Conservation (phyloP, 2,329 filamentous ascomycete species). For the Cladosporium colombiae region DNA sequence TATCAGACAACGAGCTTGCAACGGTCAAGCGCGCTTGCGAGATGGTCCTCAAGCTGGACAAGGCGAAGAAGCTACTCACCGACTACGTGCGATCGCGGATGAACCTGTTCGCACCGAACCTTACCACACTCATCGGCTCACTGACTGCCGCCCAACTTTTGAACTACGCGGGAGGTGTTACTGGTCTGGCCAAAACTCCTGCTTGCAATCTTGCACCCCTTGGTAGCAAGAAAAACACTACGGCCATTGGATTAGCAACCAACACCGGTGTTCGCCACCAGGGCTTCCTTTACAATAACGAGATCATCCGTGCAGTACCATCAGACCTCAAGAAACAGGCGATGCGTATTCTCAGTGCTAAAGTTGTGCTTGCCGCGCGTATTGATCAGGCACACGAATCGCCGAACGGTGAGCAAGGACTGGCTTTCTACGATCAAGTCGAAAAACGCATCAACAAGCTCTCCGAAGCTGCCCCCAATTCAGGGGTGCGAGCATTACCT, state of each 20-base stretch:
- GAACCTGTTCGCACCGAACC: conserved; percentile 91
- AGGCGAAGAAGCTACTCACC: conserved; percentile 80
- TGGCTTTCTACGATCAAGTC: conserved; percentile 78
- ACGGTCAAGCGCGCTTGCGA: conserved; percentile 77
- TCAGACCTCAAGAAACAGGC: conserved; percentile 88
- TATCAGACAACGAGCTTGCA: conserved; percentile 73
- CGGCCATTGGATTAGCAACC: conserved; percentile 76
- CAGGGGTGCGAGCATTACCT: conserved; percentile 81
- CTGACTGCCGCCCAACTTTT: conserved; percentile 94
- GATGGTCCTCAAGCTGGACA: conserved; percentile 84
- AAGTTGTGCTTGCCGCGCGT: conserved; percentile 88
- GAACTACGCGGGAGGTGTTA: conserved; percentile 86
- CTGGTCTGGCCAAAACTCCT: conserved; percentile 85
- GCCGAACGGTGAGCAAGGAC: conserved; percentile 78
- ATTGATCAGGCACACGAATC: conserved; percentile 83
- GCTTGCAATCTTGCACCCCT: conserved; percentile 90
- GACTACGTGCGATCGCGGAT: conserved; percentile 97
- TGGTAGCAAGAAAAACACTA: conserved; percentile 83
- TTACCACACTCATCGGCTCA: conserved; percentile 87
- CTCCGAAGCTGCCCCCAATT: conserved; percentile 86
- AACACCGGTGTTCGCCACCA: conserved; percentile 90
- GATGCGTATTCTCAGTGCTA: conserved; percentile 90
- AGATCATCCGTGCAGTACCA: conserved; percentile 81
- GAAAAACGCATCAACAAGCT: conserved; percentile 87
- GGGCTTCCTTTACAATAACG: conserved; percentile 89